These are phyloP conservation scores for Eutypa lata DNA, from an alignment of 2,329 filamentous ascomycete species.

Conservation along the genomic window DNA sequence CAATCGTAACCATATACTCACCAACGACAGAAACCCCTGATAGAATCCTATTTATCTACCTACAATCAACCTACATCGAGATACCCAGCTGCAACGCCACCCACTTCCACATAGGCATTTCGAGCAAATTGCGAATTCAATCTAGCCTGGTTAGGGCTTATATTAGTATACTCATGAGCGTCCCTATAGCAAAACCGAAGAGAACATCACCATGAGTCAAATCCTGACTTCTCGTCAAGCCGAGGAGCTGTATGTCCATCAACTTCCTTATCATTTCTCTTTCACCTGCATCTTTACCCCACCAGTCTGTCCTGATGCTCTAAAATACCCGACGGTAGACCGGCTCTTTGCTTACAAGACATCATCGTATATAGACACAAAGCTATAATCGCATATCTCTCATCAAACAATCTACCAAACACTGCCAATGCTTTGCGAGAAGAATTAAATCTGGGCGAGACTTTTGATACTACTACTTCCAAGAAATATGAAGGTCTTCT, in stretches of 20 bases:
- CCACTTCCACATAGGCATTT: too few relatives aligned
- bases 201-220: conserved; percentile 23
- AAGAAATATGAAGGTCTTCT: conserved; percentile 94
- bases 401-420: conserved; percentile 67
- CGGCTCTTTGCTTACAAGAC: background rate
- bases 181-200: background rate
- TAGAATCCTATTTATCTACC: too few relatives aligned
- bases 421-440: conserved; percentile 70
- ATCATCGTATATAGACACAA: conserved; percentile 57
- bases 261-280: background rate
- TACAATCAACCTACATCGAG: too few relatives aligned
- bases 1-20: too few relatives aligned
- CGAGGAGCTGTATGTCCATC: conserved; percentile 27
- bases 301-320: too few relatives aligned
- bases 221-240: conserved; percentile 30
- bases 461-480: conserved; percentile 74
- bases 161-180: conserved; percentile 3
- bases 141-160: background rate
- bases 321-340: too few relatives aligned
- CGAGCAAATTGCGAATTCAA: too few relatives aligned
- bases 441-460: conserved; percentile 69
- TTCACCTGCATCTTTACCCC: too few relatives aligned
- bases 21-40: too few relatives aligned
- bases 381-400: conserved; percentile 86
- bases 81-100: too few relatives aligned